phyloP scores from a whole-genome alignment of 345 rosid genomes.

The Boechera stricta region DNA sequence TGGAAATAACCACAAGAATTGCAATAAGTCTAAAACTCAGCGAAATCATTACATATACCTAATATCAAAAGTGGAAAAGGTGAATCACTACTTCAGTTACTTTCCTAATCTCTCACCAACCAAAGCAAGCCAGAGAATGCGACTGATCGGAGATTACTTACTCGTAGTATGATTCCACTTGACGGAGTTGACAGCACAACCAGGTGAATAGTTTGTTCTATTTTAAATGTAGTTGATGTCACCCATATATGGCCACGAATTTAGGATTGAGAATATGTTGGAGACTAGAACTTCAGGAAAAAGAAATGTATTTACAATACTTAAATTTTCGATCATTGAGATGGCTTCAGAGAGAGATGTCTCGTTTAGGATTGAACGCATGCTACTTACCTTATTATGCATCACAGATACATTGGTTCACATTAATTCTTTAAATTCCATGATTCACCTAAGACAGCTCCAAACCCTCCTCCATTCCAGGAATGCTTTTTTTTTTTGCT shows the following conservation, averaged over 20 bases:
- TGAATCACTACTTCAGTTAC: too few relatives aligned
- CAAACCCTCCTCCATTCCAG: neutral
- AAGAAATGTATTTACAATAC: neutral
- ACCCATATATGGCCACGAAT: neutral
- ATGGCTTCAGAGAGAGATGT: constrained; percentile 2
- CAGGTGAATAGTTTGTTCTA: neutral
- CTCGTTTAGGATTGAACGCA: constrained; percentile 18
- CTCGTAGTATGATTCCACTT: too few relatives aligned
- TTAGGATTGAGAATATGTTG: neutral
- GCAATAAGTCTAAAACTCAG: too few relatives aligned
- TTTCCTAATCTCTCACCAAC: too few relatives aligned
- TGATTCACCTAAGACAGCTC: neutral
- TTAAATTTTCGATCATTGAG: neutral
- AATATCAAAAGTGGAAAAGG: too few relatives aligned
- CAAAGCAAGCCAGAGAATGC: too few relatives aligned
- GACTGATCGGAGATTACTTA: too few relatives aligned
- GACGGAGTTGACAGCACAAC: too few relatives aligned
- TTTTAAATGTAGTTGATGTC: neutral
- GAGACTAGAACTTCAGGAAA: constrained; percentile 2
- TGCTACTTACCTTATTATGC: constrained; percentile 9
- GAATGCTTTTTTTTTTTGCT: constrained; percentile 7
- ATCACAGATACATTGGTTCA: neutral
- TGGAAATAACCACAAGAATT: too few relatives aligned
- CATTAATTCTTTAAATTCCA: neutral
- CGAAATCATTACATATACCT: too few relatives aligned